Base-by-base conservation (phyloP, 495 filamentous ascomycete genomes). In the Podospora didyma region DNA sequence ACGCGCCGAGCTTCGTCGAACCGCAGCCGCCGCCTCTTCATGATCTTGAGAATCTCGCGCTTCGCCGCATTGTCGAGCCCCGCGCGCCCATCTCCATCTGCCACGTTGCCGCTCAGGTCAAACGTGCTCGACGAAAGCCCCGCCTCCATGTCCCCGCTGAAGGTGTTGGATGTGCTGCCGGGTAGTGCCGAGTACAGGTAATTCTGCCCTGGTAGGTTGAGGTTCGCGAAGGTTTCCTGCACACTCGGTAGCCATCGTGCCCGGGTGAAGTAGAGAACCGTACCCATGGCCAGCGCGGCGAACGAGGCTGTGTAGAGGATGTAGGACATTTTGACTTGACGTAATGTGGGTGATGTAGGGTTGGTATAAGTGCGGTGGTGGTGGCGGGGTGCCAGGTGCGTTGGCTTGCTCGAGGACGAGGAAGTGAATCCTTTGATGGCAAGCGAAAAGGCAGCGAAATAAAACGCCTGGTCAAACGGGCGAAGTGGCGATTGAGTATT, bases 1-100 rank as follows among this genome's bases (percentile, higher is more conserved):
- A 92, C 79, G 49, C 88, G 76, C 56, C 94, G 79, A 23, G 94
- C 94, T 75, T 98, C 92, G 74, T 98, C 94, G 67, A 98, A 97
- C 51, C 77, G 77, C 17, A 96, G 79, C 57, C 85, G 79, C 41
- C 75, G 61, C 63, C 71, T 82, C 78, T 86, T 89, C 95, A 98
- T 98, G 68, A 98, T 92, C 57, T 77, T 80, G 58, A 87, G 77
- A 17, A 98, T 82, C 71, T 96, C 89, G 46, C 74, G 69, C 77
- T 97, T 97, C 14, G 80, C 88, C 37, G 65, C 72, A 42, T 84
- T 81, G 73, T 98, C 92, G 49, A 98, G 77, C 0, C 95, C 94
- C 1, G 81, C 80, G 53, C 94, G 81, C 4, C 73, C 72, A 69
- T 98, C 95, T 20, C 86, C 87, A 24, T 78, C 81, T 24, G 83